phyloP scores from a whole-genome alignment of 2,329 filamentous ascomycete species.

The Xylariaceae sp. region DNA sequence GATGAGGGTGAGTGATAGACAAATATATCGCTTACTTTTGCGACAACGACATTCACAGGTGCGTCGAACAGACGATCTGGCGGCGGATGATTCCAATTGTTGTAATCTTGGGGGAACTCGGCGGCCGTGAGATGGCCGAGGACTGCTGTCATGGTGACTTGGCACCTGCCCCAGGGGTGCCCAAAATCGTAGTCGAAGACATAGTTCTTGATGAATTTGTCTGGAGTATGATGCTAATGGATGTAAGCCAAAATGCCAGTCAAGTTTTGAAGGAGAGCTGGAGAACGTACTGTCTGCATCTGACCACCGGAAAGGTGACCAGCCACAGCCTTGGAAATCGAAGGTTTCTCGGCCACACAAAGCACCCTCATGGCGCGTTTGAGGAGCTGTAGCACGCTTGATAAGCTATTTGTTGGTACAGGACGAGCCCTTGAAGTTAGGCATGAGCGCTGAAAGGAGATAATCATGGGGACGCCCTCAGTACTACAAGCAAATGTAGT shows the following conservation, averaged over 20 bases:
- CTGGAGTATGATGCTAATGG: slow-evolving; percentile 61
- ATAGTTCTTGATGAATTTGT: slow-evolving; percentile 89
- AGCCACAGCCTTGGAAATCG: slow-evolving; percentile 92
- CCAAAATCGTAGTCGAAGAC: slow-evolving; percentile 86
- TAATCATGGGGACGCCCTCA: slow-evolving; percentile 10
- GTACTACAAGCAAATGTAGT: background rate
- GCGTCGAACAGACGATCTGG: slow-evolving; percentile 79
- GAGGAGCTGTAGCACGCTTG: slow-evolving; percentile 11
- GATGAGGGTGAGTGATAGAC: background rate
- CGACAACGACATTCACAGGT: slow-evolving; percentile 64
- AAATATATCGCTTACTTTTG: slow-evolving; percentile 48
- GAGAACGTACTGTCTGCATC: slow-evolving; percentile 60
- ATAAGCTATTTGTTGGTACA: slow-evolving; percentile 13
- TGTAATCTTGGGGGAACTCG: slow-evolving; percentile 72
- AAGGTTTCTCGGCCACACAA: slow-evolving; percentile 84
- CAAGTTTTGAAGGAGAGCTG: slow-evolving; percentile 11
- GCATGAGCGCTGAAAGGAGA: slow-evolving; percentile 11
- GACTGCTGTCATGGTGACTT: slow-evolving; percentile 92
- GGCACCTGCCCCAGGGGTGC: slow-evolving; percentile 71
- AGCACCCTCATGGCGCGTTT: slow-evolving; percentile 51
- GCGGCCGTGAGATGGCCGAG: slow-evolving; percentile 79
- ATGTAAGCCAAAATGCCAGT: slow-evolving; percentile 4
- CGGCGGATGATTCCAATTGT: slow-evolving; percentile 75
- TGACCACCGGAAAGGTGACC: slow-evolving; percentile 79
- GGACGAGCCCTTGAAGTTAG: slow-evolving; percentile 7